Base-by-base conservation (phyloP, 352 stramenopile species). In the Phytophthora hybrid region DNA sequence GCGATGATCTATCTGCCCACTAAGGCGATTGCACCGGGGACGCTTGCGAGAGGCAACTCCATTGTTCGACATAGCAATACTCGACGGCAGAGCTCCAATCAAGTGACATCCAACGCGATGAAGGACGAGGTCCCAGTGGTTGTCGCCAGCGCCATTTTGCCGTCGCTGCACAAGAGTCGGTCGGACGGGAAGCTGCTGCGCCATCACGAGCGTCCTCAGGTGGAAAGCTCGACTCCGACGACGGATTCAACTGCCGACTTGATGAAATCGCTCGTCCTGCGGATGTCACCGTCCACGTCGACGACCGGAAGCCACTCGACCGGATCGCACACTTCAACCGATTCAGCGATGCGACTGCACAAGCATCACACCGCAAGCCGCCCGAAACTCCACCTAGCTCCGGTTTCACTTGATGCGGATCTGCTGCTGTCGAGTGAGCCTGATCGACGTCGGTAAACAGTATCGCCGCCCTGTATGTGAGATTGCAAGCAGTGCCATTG, bases 1-100 rank as follows among this genome's bases (percentile, higher is more conserved):
- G 71, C 75, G 3, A 89, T 93, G 73, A 52, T 90, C 2, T 93
- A 93, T 52, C 58, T 93, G 6, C 82, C 83, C 4, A 87, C 76
- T 16, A 91, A 88, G 64, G 63, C 75, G 3, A 61, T 83, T 7
- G 55, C 55, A 0, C 8, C 53, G 31, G 83, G 81, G 6, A 82
- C 76, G 23, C 47, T 87, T 16, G 55, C 66, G 46, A 76, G 61
- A 59, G 71, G 74, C 0, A 60, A 72, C 29, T 23, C 63, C 4
- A 58, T 69, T 5, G 37, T 55, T 71, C 59, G 65, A 19, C 53
- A 64, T 32, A 19, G 31, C 10, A 55, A 46, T 26, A 3, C 23
- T 41, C 34, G 34, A 16, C 34, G 34, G 34, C 11, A 41, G 23
- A 73, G 59, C 9, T 51, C 54, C 11, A 74, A 71, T 9, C 71